Conservation (phyloP, 768 basidiomycete species). For the Lentinula detonsa region DNA sequence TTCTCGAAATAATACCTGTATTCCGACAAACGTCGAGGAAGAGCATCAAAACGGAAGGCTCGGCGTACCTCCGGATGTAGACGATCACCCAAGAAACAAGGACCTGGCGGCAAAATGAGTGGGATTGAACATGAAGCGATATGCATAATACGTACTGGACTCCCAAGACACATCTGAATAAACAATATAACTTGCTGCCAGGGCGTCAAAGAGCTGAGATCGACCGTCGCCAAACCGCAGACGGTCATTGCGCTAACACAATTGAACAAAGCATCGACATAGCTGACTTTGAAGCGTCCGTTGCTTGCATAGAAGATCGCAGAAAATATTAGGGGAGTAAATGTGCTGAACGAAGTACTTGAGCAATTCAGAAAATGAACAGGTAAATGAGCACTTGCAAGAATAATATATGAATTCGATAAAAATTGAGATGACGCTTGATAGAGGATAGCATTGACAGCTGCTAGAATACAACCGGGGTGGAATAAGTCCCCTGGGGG, state of each 20-base stretch:
- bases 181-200: conserved; percentile 71
- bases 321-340: conserved; percentile 75
- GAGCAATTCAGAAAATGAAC: background rate
- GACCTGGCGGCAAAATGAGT: conserved; percentile 37
- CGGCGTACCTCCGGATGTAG: conserved; percentile 58
- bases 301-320: conserved; percentile 81
- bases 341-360: conserved; percentile 38
- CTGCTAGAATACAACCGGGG: background rate
- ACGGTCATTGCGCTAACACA: conserved; percentile 75
- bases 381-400: conserved; percentile 38
- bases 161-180: conserved; percentile 74
- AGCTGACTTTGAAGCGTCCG: conserved; percentile 47
- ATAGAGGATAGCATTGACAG: conserved; percentile 19
- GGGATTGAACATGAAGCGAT: background rate
- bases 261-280: conserved; percentile 74
- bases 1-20: conserved; percentile 65
- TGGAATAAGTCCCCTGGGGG: background rate
- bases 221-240: conserved; percentile 68
- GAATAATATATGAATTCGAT: conserved; percentile 53
- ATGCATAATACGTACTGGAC: conserved; percentile 46
- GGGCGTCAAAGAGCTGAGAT: conserved; percentile 59
- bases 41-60: background rate
- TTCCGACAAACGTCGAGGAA: background rate
- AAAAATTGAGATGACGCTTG: conserved; percentile 57
- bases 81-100: conserved; percentile 83